Evolutionary conservation across 352 stramenopile species (phyloP).

Genomic region (Pythium dissotocum): DNA sequence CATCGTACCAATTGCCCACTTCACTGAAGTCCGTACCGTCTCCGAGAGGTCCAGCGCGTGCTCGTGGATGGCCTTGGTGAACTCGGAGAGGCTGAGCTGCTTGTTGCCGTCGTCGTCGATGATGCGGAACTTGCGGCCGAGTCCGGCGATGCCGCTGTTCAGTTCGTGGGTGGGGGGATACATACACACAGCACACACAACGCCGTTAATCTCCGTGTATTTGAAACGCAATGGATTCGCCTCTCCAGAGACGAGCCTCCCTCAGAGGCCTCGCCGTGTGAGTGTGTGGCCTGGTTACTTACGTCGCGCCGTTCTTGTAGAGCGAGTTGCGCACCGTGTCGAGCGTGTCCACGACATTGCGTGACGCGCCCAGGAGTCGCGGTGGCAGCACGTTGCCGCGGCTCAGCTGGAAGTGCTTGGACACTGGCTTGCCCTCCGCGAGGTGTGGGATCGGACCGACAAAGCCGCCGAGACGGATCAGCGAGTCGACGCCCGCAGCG

Average conservation of each 20-base stretch:
- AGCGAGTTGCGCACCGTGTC: constrained; percentile 65
- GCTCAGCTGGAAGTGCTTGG: constrained; percentile 63
- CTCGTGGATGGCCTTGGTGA: constrained; percentile 75
- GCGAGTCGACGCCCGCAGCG: constrained; percentile 49
- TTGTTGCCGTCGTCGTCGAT: constrained; percentile 89
- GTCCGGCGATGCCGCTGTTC: constrained; percentile 58
- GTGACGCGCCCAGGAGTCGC: constrained; percentile 56
- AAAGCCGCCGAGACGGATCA: constrained; percentile 76
- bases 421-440: constrained; percentile 42
- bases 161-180: neutral
- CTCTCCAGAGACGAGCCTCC: neutral
- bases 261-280: neutral
- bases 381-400: constrained; percentile 71
- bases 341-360: constrained; percentile 60
- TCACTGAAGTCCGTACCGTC: constrained; percentile 22
- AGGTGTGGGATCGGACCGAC: constrained; percentile 41
- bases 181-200: constrained; percentile 12
- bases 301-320: constrained; percentile 76
- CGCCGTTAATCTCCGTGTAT: constrained; percentile 21
- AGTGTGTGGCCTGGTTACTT: constrained; percentile 17
- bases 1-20: neutral
- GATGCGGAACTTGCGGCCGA: constrained; percentile 88
- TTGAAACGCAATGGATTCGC: constrained; percentile 12
- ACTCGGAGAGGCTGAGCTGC: constrained; percentile 70
- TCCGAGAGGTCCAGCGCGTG: constrained; percentile 59